phyloP scores from a whole-genome alignment of 1,139 yeast species.

The Meyerozyma smithsonii region DNA sequence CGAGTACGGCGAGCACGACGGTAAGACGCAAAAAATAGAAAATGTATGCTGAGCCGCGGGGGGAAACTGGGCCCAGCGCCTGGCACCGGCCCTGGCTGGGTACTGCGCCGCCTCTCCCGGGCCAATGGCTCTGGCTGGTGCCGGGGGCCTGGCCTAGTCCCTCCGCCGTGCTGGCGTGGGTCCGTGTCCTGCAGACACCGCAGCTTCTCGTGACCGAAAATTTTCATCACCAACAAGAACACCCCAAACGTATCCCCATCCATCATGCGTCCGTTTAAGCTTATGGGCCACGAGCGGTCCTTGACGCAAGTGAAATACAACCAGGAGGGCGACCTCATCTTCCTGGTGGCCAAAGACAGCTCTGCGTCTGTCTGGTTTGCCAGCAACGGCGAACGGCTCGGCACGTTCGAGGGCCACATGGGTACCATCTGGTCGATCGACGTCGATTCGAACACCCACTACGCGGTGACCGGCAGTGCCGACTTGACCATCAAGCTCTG shows the following conservation, averaged over 20 bases:
- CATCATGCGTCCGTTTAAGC: constrained; percentile 48
- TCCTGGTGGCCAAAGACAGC: constrained; percentile 89
- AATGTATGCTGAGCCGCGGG: constrained; percentile 64
- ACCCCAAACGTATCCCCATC: not conserved
- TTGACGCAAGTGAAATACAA: constrained; percentile 89
- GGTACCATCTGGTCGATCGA: constrained; percentile 98
- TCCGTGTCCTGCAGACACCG: constrained; percentile 2
- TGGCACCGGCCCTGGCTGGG: too few species aligned
- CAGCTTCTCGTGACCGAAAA: not conserved
- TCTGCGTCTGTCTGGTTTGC: constrained; percentile 91
- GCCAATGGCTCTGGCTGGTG: too few species aligned
- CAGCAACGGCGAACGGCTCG: constrained; percentile 93
- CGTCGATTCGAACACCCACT: constrained; percentile 63
- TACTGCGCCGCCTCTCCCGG: too few species aligned
- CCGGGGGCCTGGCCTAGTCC: too few species aligned
- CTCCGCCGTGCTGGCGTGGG: too few species aligned
- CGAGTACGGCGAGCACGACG: constrained; percentile 62
- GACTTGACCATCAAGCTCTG: constrained; percentile 84
- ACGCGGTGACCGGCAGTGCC: constrained; percentile 86
- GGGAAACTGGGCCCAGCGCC: too few species aligned
- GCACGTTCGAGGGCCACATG: constrained; percentile 78
- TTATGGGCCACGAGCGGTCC: constrained; percentile 84
- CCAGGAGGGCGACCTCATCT: constrained; percentile 89
- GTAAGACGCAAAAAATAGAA: constrained; percentile 46
- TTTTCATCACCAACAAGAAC: not conserved